These are phyloP conservation scores for Penicillium silybi DNA, from an alignment of 495 filamentous ascomycete species.

Conservation along the genomic window DNA sequence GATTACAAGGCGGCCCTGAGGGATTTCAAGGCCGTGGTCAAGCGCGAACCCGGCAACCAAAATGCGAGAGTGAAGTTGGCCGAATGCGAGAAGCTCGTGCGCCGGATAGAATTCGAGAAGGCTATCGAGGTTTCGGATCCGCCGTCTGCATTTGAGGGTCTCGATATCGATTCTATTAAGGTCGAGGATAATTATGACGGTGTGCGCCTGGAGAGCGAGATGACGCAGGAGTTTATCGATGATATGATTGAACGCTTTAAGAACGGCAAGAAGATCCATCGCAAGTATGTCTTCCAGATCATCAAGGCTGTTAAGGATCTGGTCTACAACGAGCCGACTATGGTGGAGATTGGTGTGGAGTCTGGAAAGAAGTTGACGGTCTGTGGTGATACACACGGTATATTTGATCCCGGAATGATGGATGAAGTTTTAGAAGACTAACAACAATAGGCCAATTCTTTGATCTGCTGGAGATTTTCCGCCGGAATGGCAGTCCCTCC, in stretches of 20 bases:
- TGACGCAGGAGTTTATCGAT: conserved; percentile 94
- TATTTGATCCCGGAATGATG: conserved; percentile 15
- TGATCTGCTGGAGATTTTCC: conserved; percentile 94
- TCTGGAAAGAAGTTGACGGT: conserved; percentile 79
- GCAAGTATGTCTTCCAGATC: conserved; percentile 97
- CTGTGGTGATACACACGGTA: conserved; percentile 96
- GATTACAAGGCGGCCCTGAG: conserved; percentile 80
- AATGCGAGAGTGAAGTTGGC: conserved; percentile 85
- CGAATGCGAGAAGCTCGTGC: conserved; percentile 90
- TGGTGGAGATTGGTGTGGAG: conserved; percentile 88
- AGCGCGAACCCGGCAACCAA: conserved; percentile 79
- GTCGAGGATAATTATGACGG: conserved; percentile 87
- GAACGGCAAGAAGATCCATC: conserved; percentile 87
- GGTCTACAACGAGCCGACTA: conserved; percentile 88
- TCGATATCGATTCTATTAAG: conserved; percentile 80
- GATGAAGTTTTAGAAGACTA: neutral
- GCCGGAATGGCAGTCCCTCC: conserved; percentile 78
- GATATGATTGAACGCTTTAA: conserved; percentile 97
- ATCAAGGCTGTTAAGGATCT: conserved; percentile 83
- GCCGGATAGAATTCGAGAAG: conserved; percentile 83
- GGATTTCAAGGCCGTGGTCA: conserved; percentile 89
- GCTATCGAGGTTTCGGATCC: conserved; percentile 93
- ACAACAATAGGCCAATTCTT: conserved; percentile 80
- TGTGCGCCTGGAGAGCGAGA: conserved; percentile 68
- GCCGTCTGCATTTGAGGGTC: conserved; percentile 81